These are phyloP conservation scores for Candida ortonii DNA, from an alignment of 805 yeast genomes.

Conservation along the genomic window DNA sequence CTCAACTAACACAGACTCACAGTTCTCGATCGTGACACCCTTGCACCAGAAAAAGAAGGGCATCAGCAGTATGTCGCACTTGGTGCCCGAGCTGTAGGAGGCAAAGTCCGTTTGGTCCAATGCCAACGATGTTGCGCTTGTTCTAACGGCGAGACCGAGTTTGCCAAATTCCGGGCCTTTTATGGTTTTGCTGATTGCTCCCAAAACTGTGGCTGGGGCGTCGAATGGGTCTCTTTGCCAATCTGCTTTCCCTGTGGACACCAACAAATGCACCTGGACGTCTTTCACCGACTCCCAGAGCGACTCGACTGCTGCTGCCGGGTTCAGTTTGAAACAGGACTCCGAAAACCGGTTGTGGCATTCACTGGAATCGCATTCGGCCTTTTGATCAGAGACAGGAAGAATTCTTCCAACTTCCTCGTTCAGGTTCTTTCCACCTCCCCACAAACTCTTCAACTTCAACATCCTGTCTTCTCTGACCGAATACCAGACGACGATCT, in stretches of 20 bases:
- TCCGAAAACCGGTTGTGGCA: slow-evolving; percentile 39
- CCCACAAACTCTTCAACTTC: slow-evolving; percentile 16
- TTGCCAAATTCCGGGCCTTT: slow-evolving; percentile 25
- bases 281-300: slow-evolving; percentile 73
- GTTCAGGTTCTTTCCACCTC: slow-evolving; percentile 12
- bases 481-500: too few relatives aligned
- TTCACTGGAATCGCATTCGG: slow-evolving; percentile 46
- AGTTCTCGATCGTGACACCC: slow-evolving; percentile 44
- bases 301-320: slow-evolving; percentile 28
- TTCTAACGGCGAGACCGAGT: slow-evolving; percentile 15
- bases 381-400: slow-evolving; percentile 47
- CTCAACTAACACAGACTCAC: slow-evolving; percentile 40
- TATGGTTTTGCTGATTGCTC: slow-evolving; percentile 20
- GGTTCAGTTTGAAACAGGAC: slow-evolving; percentile 38
- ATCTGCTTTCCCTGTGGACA: slow-evolving; percentile 81
- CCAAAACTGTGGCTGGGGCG: slow-evolving; percentile 32
- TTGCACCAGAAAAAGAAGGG: slow-evolving; percentile 75
- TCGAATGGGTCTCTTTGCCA: slow-evolving; percentile 76
- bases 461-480: too few relatives aligned
- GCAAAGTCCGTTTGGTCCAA: slow-evolving; percentile 35
- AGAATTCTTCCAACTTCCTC: slow-evolving; percentile 36
- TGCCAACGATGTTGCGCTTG: slow-evolving; percentile 23
- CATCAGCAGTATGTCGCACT: slow-evolving; percentile 61
- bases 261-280: slow-evolving; percentile 67
- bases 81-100: slow-evolving; percentile 39